Evolutionary conservation across 345 rosid genomes (phyloP).

Genomic region (Draba incana): DNA sequence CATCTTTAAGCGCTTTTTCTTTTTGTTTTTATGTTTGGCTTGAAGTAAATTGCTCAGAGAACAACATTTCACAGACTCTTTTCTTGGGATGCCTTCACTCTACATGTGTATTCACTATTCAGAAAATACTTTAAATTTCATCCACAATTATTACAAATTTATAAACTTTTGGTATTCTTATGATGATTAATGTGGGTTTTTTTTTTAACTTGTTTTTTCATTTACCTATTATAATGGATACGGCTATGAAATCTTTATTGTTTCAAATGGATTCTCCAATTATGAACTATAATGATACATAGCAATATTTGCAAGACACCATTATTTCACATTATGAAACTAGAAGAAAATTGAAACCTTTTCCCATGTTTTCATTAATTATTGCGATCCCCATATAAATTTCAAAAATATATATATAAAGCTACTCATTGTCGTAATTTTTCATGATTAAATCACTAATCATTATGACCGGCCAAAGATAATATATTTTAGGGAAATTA

Average conservation of each 20-base stretch:
- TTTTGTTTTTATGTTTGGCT: constrained; percentile 45
- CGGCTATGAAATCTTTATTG: constrained; percentile 4
- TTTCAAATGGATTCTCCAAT: constrained; percentile 29
- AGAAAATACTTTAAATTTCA: neutral
- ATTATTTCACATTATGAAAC: constrained; percentile 39
- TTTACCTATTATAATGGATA: too few relatives aligned
- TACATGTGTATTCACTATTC: constrained; percentile 13
- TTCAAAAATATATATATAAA: constrained; percentile 31
- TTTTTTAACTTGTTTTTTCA: too few relatives aligned
- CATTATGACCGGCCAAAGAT: constrained; percentile 34
- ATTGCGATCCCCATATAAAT: constrained; percentile 40
- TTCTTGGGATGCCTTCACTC: constrained; percentile 66
- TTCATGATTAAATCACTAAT: constrained; percentile 37
- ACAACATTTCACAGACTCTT: constrained; percentile 41
- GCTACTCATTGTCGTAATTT: constrained; percentile 33
- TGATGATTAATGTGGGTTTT: too few relatives aligned
- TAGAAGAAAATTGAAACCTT: constrained; percentile 37
- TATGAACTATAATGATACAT: constrained; percentile 40
- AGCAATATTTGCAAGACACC: constrained; percentile 44
- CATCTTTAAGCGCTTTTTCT: constrained; percentile 37
- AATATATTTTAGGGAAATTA: too few relatives aligned
- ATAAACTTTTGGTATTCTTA: too few relatives aligned
- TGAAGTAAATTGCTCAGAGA: constrained; percentile 71
- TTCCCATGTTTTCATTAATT: constrained; percentile 38
- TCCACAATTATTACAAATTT: neutral